Base-by-base conservation (phyloP, 768 basidiomycete genomes). In the Suillus alpinus region DNA sequence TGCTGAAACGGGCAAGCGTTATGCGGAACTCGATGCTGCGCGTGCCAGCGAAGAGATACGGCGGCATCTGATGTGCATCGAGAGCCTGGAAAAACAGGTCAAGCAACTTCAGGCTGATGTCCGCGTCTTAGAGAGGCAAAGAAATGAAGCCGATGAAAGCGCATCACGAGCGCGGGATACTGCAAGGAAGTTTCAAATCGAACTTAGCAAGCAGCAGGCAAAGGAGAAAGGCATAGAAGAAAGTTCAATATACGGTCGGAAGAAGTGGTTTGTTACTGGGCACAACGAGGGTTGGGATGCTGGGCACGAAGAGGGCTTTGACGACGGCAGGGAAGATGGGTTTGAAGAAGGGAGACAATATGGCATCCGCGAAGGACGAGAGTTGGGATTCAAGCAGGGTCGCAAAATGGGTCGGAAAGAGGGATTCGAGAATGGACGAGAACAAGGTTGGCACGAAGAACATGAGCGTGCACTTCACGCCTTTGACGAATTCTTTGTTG, bases 401-500 rank as follows among this genome's bases (percentile, higher is more conserved):
- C 65, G 63, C 4, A 74, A 68, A 57, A 63, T 57, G 0, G 71
- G 75, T 36, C 65, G 63, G 65, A 68, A 69, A 31, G 70, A 73
- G 14, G 75, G 67, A 23, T 74, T 66, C 49, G 70, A 75, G 29
- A 72, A 76, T 7, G 80, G 78, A 12, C 69, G 68, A 59, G 65
- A 69, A 60, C 63, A 75, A 65, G 80, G 80, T 64, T 72, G 77
- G 62, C 75, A 70, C 58, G 81, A 83, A 64, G 85, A 86, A 69
- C 80, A 84, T 34, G 71, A 73, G 49, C 80, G 78, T 63, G 86
- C 85, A 0, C 61, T 85, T 31, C 79, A 81, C 55, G 83, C 83
- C 9, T 85, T 88, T 72, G 84, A 88, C 69, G 76, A 76, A 41
- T 83, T 86, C 70, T 70, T 86, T 57, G 73, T 74, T 26, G 72